A percentile compares a stretch with the other conserved stretches of the same genome.
Evolutionary conservation across 768 basidiomycete species (phyloP).

Genomic region (Calvatia gigantea): DNA sequence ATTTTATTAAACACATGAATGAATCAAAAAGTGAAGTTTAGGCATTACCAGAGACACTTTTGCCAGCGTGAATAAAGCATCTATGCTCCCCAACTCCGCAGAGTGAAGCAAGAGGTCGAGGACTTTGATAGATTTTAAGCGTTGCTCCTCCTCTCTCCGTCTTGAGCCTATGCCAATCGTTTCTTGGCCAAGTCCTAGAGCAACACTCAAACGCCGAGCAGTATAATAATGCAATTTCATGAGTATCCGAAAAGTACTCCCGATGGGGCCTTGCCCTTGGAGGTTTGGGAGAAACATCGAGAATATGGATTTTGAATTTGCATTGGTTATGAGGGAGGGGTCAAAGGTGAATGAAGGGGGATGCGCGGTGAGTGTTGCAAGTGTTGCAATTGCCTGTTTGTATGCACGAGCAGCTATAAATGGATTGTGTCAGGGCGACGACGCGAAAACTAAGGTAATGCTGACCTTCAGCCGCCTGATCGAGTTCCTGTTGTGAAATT

Average conservation of each 20-base stretch:
- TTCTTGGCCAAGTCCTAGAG: slow-evolving; percentile 37
- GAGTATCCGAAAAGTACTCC: slow-evolving; percentile 63
- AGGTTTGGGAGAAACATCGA: slow-evolving; percentile 65
- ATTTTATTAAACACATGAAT: not conserved
- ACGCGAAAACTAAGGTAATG: not conserved
- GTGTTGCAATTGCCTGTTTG: slow-evolving; percentile 67
- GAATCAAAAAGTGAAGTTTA: not conserved
- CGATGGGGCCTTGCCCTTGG: slow-evolving; percentile 77
- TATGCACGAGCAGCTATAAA: slow-evolving; percentile 65
- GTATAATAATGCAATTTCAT: slow-evolving; percentile 63
- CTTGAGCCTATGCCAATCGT: slow-evolving; percentile 37
- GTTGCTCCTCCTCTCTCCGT: slow-evolving; percentile 63
- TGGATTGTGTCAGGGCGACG: slow-evolving; percentile 6
- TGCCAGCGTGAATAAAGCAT: slow-evolving; percentile 69
- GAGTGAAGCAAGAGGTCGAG: slow-evolving; percentile 79
- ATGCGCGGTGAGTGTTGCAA: slow-evolving; percentile 60
- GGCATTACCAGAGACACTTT: slow-evolving; percentile 60
- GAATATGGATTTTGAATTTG: slow-evolving; percentile 49
- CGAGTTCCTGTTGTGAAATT: slow-evolving; percentile 30
- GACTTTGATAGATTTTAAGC: slow-evolving; percentile 74
- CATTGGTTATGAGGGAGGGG: slow-evolving; percentile 39
- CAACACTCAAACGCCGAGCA: slow-evolving; percentile 33
- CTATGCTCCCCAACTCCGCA: slow-evolving; percentile 69
- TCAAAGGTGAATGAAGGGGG: slow-evolving; percentile 56
- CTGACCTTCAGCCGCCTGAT: slow-evolving; percentile 52